Base-by-base conservation (phyloP, 2,329 filamentous ascomycete genomes). In the Colletotrichum agaves region DNA sequence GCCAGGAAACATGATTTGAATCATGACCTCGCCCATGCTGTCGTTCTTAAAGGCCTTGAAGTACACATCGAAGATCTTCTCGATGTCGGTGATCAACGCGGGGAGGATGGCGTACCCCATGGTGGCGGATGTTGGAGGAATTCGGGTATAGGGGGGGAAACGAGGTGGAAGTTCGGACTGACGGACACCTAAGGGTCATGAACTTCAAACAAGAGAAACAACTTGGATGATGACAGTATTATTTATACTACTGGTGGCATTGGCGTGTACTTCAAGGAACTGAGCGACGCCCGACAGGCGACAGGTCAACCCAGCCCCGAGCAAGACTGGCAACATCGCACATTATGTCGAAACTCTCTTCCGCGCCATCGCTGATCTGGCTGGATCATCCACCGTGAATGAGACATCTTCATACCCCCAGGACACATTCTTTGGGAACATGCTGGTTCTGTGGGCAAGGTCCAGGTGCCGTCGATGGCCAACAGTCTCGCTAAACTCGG, bases 31-130 rank as follows among this genome's bases (percentile, higher is more conserved):
- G 61, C 78, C 77, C 73, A 81, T 80, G 27, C 70, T 57, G 44
- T 80, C 78, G 44, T 73, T 67, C 43, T 78, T 75, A 74, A 84
- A 85, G 44, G 82, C 80, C 19, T 75, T 73, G 68, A 84, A 84
- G 74, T 84, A 84, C 56, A 79, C 75, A 63, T 84, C 78, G 75
- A 84, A 85, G 37, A 84, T 77, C 37, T 74, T 75, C 33, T 77
- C 76, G 72, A 84, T 83, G 71, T 84, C 83, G 5, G 80, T 78
- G 62, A 83, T 79, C 37, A 84, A 74, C 13, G 82, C 81, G 21
- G 83, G 83, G 21, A 81, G 73, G n/a, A 84, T 77, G 27, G 78
- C 76, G 63, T 80, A 80, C 44, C 74, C 72, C 80, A 81, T 81
- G 33, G 63, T 75, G 55, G 50, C 47, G 19, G 21, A 56, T 41